Percentiles rank a stretch among this genome's conserved stretches.
Conservation (phyloP, 2,329 filamentous ascomycete species). For the Pseudofabraea citricarpa region DNA sequence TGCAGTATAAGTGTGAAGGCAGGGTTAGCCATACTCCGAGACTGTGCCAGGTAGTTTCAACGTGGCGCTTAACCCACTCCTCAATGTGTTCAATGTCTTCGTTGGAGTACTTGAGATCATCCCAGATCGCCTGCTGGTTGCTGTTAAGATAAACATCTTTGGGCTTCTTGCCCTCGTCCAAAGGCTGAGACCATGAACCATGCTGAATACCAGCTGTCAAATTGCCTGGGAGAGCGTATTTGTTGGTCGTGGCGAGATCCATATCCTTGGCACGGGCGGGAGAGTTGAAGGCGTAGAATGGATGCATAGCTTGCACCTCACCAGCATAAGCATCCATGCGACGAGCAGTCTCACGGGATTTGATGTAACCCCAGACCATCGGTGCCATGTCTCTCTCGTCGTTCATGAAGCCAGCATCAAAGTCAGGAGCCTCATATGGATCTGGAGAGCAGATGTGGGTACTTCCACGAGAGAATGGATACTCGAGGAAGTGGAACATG, state of each 20-base stretch:
- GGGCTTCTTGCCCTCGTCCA: slow-evolving; percentile 47
- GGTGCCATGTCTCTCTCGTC: slow-evolving; percentile 80
- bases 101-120: slow-evolving; percentile 62
- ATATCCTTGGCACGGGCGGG: slow-evolving; percentile 67
- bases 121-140: slow-evolving; percentile 53
- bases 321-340: slow-evolving; percentile 75
- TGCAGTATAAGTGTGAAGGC: neutral
- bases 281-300: slow-evolving; percentile 67
- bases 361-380: slow-evolving; percentile 82
- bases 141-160: slow-evolving; percentile 51
- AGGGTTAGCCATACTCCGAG: slow-evolving; percentile 39
- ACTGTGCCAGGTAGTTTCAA: slow-evolving; percentile 71
- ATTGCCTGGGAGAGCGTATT: slow-evolving; percentile 70
- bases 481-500: slow-evolving; percentile 68
- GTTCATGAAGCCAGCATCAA: slow-evolving; percentile 81
- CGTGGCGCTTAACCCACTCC: slow-evolving; percentile 61
- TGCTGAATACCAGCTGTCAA: slow-evolving; percentile 68
- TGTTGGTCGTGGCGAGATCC: slow-evolving; percentile 70
- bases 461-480: slow-evolving; percentile 68
- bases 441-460: slow-evolving; percentile 68
- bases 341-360: slow-evolving; percentile 70
- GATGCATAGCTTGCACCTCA: slow-evolving; percentile 61
- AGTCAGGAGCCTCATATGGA: slow-evolving; percentile 71
- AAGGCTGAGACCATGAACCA: slow-evolving; percentile 62
- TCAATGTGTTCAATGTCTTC: slow-evolving; percentile 45